Conservation (phyloP, 176 grass and related monocot genomes). For the maize (Zea mays) region Zm-B73-REFERENCE-NAM-5.0 NC_050097.1:144330001-144330500, state of each 20-base stretch:
- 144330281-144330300: conserved; percentile 44
- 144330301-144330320: conserved; percentile 50
- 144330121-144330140: conserved; percentile 26
- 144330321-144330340: conserved; percentile 47
- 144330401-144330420: conserved; percentile 67
- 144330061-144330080: background rate
- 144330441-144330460: too few relatives aligned
- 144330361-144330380: conserved; percentile 63
- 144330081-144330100: conserved; percentile 33
- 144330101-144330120: conserved; percentile 41
- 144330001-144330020: background rate
- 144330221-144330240: background rate
- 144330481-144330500: too few relatives aligned
- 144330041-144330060: background rate
- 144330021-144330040: background rate
- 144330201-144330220: conserved; percentile 26
- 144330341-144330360: conserved; percentile 50
- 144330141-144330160: conserved; percentile 6
- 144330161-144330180: conserved; percentile 35
- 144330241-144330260: too few relatives aligned
- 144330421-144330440: background rate
- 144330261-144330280: too few relatives aligned
- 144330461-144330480: too few relatives aligned
- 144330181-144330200: conserved; percentile 33
- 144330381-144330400: conserved; percentile 62